These are phyloP conservation scores for Kurtzmaniella cleridarum DNA, from an alignment of 805 yeast genomes.

Conservation along the genomic window DNA sequence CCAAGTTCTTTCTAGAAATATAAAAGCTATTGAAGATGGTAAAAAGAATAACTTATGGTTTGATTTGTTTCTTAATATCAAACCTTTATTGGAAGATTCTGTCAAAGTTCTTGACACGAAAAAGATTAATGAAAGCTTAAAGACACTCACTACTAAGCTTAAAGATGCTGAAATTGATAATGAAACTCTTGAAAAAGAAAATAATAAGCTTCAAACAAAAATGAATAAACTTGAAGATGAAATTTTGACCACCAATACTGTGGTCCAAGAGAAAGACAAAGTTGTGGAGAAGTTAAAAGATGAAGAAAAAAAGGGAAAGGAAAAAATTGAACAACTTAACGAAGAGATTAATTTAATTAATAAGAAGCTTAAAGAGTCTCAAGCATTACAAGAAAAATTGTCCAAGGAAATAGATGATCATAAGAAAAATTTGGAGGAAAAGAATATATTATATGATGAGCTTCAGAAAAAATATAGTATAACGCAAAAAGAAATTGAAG, in stretches of 20 bases:
- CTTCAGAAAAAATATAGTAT: constrained; percentile 9
- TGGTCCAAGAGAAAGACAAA: constrained; percentile 42
- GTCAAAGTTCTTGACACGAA: constrained; percentile 55
- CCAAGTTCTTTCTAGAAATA: constrained; percentile 57
- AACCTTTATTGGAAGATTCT: constrained; percentile 68
- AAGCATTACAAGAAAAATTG: constrained; percentile 23
- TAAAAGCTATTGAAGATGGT: constrained; percentile 46
- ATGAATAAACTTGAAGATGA: constrained; percentile 29
- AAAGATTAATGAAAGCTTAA: constrained; percentile 52
- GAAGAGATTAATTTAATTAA: constrained; percentile 24
- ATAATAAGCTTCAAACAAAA: constrained; percentile 34
- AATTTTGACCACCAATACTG: constrained; percentile 17
- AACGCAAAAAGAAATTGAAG: constrained; percentile 10
- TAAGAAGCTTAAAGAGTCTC: constrained; percentile 23
- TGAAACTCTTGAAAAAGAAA: constrained; percentile 25
- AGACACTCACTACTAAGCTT: constrained; percentile 40
- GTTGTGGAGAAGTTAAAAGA: constrained; percentile 38
- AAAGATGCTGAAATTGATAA: constrained; percentile 31
- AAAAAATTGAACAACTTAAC: constrained; percentile 22
- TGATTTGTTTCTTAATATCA: constrained; percentile 59
- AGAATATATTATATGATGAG: constrained; percentile 9
- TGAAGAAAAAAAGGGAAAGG: constrained; percentile 29
- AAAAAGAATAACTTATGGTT: constrained; percentile 68
- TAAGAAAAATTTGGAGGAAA: constrained; percentile 13
- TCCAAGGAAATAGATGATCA: constrained; percentile 17